Conservation (phyloP, 2,329 filamentous ascomycete genomes). For the Cryphonectria parasitica region DNA sequence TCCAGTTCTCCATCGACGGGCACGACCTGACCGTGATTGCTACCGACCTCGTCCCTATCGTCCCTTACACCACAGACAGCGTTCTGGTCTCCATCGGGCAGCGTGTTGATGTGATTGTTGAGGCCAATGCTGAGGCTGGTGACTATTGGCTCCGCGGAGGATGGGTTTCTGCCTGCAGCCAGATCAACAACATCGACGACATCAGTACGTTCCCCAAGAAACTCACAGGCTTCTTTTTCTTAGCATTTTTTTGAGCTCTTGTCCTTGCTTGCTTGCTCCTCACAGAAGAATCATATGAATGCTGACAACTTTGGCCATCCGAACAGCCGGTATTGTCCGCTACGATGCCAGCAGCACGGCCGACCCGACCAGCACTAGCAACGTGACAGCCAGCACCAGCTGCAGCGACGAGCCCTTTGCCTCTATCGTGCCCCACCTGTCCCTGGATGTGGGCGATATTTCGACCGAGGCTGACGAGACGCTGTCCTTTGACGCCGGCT, state of each 20-base stretch:
- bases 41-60: constrained; percentile 61
- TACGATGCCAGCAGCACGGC: constrained; percentile 31
- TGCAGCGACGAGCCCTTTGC: constrained; percentile 35
- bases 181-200: constrained; percentile 28
- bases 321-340: constrained; percentile 34
- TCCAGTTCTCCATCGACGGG: constrained; percentile 58
- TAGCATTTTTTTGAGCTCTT: too few species aligned
- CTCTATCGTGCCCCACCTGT: constrained; percentile 35
- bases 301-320: not conserved
- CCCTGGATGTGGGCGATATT: constrained; percentile 31
- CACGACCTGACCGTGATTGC: constrained; percentile 62
- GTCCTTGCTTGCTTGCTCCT: not conserved
- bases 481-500: constrained; percentile 11
- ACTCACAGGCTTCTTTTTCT: not conserved
- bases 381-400: constrained; percentile 13
- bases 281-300: not conserved
- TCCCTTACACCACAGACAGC: constrained; percentile 54
- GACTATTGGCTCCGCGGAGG: constrained; percentile 36
- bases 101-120: constrained; percentile 33
- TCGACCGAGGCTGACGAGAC: constrained; percentile 20
- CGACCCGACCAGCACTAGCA: constrained; percentile 25
- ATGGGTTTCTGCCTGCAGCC: constrained; percentile 29
- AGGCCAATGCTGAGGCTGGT: constrained; percentile 24
- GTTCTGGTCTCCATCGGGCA: constrained; percentile 51
- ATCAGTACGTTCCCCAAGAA: constrained; percentile 15